Conservation (phyloP, 2,329 filamentous ascomycete species). For the Arthrobotrys iridis region DNA sequence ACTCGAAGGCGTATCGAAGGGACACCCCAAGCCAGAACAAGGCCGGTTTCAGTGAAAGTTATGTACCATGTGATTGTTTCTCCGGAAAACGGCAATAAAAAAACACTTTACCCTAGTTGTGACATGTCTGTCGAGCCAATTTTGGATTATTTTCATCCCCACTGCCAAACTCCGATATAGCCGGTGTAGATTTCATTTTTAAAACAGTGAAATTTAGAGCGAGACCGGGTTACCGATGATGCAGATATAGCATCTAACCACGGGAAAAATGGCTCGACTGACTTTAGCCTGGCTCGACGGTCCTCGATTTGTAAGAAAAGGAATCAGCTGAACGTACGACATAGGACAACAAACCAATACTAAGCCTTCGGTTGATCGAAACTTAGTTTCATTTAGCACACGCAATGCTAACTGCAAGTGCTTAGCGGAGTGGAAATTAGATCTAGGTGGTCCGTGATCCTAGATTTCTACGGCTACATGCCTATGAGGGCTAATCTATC, state of each 20-base stretch:
- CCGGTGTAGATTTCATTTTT: constrained; percentile 8
- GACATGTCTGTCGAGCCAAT: not conserved
- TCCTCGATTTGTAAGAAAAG: constrained; percentile 11
- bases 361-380: not conserved
- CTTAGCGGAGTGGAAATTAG: constrained; percentile 9
- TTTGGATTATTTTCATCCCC: not conserved
- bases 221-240: not conserved
- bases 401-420: not conserved
- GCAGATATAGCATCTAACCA: constrained; percentile 11
- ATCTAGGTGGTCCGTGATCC: constrained; percentile 22
- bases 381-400: constrained; percentile 13
- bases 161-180: constrained; percentile 24
- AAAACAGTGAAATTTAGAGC: constrained; percentile 3
- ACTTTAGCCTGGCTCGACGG: constrained; percentile 26
- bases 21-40: constrained; percentile 11
- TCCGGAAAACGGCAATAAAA: not conserved
- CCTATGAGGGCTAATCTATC: constrained; percentile 33
- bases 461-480: constrained; percentile 19
- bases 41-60: constrained; percentile 16
- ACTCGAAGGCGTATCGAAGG: not conserved
- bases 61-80: constrained; percentile 11
- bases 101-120: not conserved
- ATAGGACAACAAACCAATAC: not conserved
- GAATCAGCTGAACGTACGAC: not conserved
- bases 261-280: not conserved